Base-by-base conservation (phyloP, 495 filamentous ascomycete species). In the Pyronema omphalodes region DNA sequence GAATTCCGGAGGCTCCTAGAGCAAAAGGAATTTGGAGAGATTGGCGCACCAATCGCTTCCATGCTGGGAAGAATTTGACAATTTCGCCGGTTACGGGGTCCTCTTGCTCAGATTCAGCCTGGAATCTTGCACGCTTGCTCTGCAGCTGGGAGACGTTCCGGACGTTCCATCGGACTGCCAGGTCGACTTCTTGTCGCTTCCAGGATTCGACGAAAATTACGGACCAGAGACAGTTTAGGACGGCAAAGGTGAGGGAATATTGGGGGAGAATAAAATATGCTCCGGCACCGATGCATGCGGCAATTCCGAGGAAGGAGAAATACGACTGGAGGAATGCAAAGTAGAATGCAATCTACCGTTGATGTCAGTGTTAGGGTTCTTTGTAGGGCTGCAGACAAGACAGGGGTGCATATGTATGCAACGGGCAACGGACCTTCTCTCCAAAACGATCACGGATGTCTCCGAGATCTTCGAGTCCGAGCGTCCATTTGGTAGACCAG, bases 271-370 rank as follows among this genome's bases (percentile, higher is more conserved):
- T 59, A 33, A 91, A 63, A 84, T 86, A 95, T 34, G 83, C 78
- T 2, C 76, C 78, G 55, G 83, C 76, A 4, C 93, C 91, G 65
- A 94, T 83, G 11, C 74, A 73, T 2, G 91, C 93, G 0, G 88
- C 89, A 57, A 91, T 86, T 8, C 85, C 66, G 29, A 94, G 70
- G 64, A 94, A 94, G 37, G 74, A 70, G 63, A 94, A 93, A 67
- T 98, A 98, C 0, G 83, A 81, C 70, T 94, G 87, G 52, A 94
- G 71, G 67, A 98, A 98, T 2, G 93, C 82, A 63, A 98, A 98
- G 69, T 98, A 98, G 62, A 88, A 95, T 19, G 84, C 91, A 52
- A 96, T 74, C 75, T 81, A 51, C 29, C 19, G 29, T 51, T 51
- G 11, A 9, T 33, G n/a, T 18, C 4, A 9, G 40, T 46, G 11